Evolutionary conservation across 2,329 filamentous ascomycete genomes (phyloP).

Genomic region (Fusarium torreyae): DNA sequence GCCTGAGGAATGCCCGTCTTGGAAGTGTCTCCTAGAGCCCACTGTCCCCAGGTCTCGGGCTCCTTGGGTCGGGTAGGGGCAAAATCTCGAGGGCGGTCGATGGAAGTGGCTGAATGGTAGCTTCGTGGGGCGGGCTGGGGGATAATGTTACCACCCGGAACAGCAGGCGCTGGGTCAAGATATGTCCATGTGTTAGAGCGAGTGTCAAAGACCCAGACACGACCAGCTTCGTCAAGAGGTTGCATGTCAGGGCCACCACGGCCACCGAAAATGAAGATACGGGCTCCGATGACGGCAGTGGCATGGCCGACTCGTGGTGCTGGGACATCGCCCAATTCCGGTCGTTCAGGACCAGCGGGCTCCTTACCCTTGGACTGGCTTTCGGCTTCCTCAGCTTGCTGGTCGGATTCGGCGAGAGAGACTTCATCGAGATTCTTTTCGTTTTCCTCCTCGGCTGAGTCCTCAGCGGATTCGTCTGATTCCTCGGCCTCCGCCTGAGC

Average conservation of each 20-base stretch:
- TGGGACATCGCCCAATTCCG: conserved; percentile 66
- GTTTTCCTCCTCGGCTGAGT: conserved; percentile 34
- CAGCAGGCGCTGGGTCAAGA: conserved; percentile 69
- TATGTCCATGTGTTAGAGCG: conserved; percentile 74
- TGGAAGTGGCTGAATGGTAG: conserved; percentile 76
- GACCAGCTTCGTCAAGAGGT: conserved; percentile 80
- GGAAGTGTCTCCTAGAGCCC: conserved; percentile 69
- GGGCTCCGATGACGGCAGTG: conserved; percentile 75
- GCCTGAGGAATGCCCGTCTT: conserved; percentile 72
- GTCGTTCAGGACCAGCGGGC: conserved; percentile 48
- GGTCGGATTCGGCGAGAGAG: conserved; percentile 53
- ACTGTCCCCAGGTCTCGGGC: conserved; percentile 67
- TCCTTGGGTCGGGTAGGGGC: conserved; percentile 54
- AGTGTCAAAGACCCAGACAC: conserved; percentile 83
- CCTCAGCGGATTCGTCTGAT: conserved; percentile 46
- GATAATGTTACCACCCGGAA: conserved; percentile 58
- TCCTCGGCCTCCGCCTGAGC: conserved; percentile 23
- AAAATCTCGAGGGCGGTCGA: conserved; percentile 70
- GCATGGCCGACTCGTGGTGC: conserved; percentile 81
- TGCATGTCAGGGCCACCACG: conserved; percentile 78
- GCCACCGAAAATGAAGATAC: conserved; percentile 87
- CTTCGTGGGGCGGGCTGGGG: conserved; percentile 75
- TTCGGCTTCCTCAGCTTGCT: conserved; percentile 39
- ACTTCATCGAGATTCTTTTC: conserved; percentile 61
- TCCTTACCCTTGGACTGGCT: conserved; percentile 60